Base-by-base conservation (phyloP, 1,139 yeast genomes). In the Lodderomyces pseudojiufengensis region DNA sequence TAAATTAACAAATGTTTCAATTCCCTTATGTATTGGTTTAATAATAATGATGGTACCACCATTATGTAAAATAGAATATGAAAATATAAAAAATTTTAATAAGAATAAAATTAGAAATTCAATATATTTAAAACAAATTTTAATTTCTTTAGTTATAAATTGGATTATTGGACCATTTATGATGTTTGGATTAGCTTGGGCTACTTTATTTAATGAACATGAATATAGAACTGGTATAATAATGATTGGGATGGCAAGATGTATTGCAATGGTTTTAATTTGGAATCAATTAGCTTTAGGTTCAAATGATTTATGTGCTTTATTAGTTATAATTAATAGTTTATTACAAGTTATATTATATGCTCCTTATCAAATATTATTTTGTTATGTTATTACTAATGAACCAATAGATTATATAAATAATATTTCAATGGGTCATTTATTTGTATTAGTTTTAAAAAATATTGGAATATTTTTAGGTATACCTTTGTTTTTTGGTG, bases 231-330 rank as follows among this genome's bases (percentile, higher is more conserved):
- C 58, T 24, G 83, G 84, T 1, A 61, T 78, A 5, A 74, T 78
- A 28, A 66, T 78, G 71, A 75, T 78, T 32, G 84, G 84, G 1
- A 46, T 73, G 29, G 83, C 81, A 3, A 52, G 84, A 40, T 78
- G 84, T 50, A 76, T 78, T 45, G 83, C 83, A 21, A 78, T 78
- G 83, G 81, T 77, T 1, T 54, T 78, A 32, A 53, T 77, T n/a
- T 78, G 83, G 84, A 77, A 73, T 48, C 70, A 73, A 16, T 59
- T 78, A 13, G 77, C 81, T 2, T 66, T 59, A 11, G 84, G 83
- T 4, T 78, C 76, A 47, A 54, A 56, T 33, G 63, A 64, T 25
- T 56, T 73, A 35, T 78, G 84, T 55, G 80, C 79, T 3, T 51
- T 74, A 7, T 46, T 77, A 15, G 82, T 78, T 1, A 57, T 76